Conservation (phyloP, 164 flowering plant species). For the Vitis vinifera region ASM3070453v1 NC_081815.1:3340501-3341000, state of each 20-base stretch:
- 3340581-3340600: slow-evolving; percentile 90
- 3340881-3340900: neutral
- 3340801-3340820: slow-evolving; percentile 68
- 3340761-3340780: slow-evolving; percentile 36
- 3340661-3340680: slow-evolving; percentile 61
- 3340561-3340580: slow-evolving; percentile 81
- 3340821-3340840: slow-evolving; percentile 85
- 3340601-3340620: slow-evolving; percentile 94
- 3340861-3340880: neutral
- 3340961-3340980: neutral
- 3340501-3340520: slow-evolving; percentile 85
- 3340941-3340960: neutral
- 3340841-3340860: slow-evolving; percentile 41
- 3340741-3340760: slow-evolving; percentile 83
- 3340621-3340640: slow-evolving; percentile 86
- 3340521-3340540: slow-evolving; percentile 26
- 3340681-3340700: slow-evolving; percentile 52
- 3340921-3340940: neutral
- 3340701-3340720: slow-evolving; percentile 72
- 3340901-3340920: too few species aligned
- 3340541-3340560: slow-evolving; percentile 43
- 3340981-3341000: too few species aligned
- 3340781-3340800: slow-evolving; percentile 19
- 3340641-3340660: slow-evolving; percentile 66
- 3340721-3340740: slow-evolving; percentile 84